Percentiles rank a stretch among this genome's conserved stretches.
phyloP scores from a whole-genome alignment of 2,329 filamentous ascomycete species.

The Fonsecaea pedrosoi region DNA sequence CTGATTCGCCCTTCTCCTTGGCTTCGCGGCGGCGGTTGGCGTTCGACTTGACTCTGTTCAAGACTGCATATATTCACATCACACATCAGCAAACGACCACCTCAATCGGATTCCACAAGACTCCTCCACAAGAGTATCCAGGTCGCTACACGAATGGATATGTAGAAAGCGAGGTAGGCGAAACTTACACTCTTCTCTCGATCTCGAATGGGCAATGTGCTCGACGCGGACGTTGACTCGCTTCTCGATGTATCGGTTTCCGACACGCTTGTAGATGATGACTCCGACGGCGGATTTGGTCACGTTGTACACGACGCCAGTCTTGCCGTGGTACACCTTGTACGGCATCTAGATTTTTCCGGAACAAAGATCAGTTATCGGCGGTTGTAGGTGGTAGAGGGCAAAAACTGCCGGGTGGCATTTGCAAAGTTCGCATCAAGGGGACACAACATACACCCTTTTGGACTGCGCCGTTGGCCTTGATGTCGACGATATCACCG shows the following conservation, averaged over 20 bases:
- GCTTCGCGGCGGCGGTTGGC: constrained; percentile 90
- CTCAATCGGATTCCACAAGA: neutral
- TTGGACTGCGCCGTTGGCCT: constrained; percentile 97
- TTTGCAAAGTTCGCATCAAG: neutral
- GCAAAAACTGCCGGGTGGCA: neutral
- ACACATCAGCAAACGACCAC: neutral
- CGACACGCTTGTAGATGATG: constrained; percentile 99
- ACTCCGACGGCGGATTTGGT: constrained; percentile 97
- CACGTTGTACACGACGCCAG: constrained; percentile 97
- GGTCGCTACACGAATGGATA: neutral
- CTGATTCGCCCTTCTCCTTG: constrained; percentile 83
- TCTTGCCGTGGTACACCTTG: constrained; percentile 99
- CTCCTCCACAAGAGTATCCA: neutral
- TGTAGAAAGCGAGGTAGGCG: neutral
- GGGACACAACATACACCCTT: constrained; percentile 68
- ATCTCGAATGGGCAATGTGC: constrained; percentile 94
- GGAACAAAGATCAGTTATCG: constrained; percentile 9
- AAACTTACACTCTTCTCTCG: constrained; percentile 77
- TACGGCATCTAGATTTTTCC: constrained; percentile 77
- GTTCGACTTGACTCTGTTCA: constrained; percentile 95
- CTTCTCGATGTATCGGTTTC: constrained; percentile 99
- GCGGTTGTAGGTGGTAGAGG: neutral
- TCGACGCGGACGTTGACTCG: constrained; percentile 98
- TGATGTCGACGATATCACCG: constrained; percentile 98
- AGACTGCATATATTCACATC: constrained; percentile 54